Evolutionary conservation across 345 rosid species (phyloP).

Genomic region (Murraya koenigii): DNA sequence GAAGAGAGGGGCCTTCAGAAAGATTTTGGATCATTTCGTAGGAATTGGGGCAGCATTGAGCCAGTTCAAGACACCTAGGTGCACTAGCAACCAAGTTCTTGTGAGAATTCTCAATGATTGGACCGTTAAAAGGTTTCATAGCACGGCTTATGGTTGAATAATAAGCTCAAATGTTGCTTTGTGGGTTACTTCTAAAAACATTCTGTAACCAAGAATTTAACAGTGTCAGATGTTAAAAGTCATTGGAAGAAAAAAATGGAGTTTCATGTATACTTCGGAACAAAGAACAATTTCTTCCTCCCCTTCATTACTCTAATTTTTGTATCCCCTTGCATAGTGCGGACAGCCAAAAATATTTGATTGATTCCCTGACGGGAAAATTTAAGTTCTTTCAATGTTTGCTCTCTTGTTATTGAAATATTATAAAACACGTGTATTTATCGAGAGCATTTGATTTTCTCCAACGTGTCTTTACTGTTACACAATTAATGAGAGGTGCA

Average conservation of each 20-base stretch:
- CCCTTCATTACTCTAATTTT: no score
- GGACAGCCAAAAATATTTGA: no score
- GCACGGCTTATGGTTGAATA: conserved; percentile 52
- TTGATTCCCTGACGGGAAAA: no score
- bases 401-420: no score
- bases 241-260: no score
- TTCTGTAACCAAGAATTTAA: not conserved
- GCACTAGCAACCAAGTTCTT: conserved; percentile 61
- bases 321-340: no score
- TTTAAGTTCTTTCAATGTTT: no score
- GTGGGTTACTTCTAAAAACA: no score
- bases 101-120: conserved; percentile 60
- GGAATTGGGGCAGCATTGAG: conserved; percentile 81
- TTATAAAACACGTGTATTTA: no score
- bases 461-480: no score
- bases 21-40: conserved; percentile 66
- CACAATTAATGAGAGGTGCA: no score
- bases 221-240: not conserved
- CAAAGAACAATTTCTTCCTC: not conserved
- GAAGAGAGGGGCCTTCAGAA: conserved; percentile 71
- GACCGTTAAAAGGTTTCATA: conserved; percentile 52
- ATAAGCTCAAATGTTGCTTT: not conserved
- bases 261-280: not conserved
- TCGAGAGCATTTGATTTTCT: no score
- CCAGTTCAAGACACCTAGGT: conserved; percentile 96